These are phyloP conservation scores for Thraustochytrium sp. DNA, from an alignment of 352 stramenopile genomes.

Conservation along the genomic window DNA sequence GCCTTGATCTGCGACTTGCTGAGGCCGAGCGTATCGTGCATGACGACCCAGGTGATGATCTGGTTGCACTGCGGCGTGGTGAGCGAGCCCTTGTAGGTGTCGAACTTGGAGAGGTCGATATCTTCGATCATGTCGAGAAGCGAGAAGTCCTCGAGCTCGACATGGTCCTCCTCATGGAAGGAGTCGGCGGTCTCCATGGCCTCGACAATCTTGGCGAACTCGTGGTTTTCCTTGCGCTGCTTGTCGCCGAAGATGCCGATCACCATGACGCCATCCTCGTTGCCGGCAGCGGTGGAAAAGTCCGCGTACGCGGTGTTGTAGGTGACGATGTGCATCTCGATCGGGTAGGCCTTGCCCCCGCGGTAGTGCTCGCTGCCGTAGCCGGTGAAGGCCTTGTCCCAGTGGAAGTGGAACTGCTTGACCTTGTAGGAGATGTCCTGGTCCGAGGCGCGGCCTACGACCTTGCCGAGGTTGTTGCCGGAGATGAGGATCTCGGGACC, in stretches of 20 bases:
- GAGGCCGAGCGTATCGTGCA: constrained; percentile 16
- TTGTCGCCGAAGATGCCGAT: constrained; percentile 21
- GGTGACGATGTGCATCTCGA: constrained; percentile 41
- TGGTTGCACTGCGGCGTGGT: constrained; percentile 36
- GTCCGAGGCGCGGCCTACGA: not conserved
- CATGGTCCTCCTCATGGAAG: not conserved
- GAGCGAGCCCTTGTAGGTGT: constrained; percentile 16
- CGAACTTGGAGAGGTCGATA: constrained; percentile 34
- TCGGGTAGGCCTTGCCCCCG: constrained; percentile 6
- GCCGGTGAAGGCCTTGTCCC: not conserved
- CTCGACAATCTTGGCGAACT: constrained; percentile 10
- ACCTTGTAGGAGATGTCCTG: constrained; percentile 8
- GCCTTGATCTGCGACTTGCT: not conserved
- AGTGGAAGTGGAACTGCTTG: constrained; percentile 42
- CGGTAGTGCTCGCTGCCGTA: constrained; percentile 16
- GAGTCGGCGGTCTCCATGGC: not conserved
- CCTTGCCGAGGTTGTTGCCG: constrained; percentile 17
- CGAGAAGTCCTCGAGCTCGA: not conserved
- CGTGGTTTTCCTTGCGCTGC: not conserved
- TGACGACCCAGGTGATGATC: constrained; percentile 33
- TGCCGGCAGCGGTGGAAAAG: not conserved
- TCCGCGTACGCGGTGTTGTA: constrained; percentile 41
- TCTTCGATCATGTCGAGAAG: not conserved
- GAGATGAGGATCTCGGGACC: not conserved
- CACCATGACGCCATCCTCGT: constrained; percentile 30